These are phyloP conservation scores for Avena insularis DNA, from an alignment of 176 grass and related monocot genomes.

Conservation along the genomic window DNA sequence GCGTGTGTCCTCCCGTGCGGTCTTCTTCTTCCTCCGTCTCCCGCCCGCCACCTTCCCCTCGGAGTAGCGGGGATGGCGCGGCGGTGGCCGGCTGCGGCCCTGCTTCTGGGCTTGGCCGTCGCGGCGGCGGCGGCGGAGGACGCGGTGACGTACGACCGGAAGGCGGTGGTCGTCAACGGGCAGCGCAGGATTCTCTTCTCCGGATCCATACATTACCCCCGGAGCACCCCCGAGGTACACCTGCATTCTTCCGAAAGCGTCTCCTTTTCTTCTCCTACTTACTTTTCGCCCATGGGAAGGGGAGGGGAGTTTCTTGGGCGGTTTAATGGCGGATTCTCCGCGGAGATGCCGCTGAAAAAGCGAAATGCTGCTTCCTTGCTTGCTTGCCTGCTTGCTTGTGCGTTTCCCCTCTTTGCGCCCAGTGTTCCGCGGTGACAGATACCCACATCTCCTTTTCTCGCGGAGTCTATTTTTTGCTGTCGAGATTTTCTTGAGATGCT, in stretches of 20 bases:
- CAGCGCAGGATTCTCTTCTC: conserved; percentile 94
- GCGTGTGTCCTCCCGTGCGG: background rate
- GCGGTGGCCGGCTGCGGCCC: conserved; percentile 43
- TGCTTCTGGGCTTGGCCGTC: conserved; percentile 43
- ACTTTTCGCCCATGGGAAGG: background rate
- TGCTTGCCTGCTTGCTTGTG: background rate
- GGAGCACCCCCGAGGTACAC: conserved; percentile 90
- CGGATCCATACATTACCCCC: conserved; percentile 98
- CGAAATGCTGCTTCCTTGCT: background rate
- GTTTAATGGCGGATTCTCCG: conserved; percentile 38
- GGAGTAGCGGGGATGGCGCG: conserved; percentile 37
- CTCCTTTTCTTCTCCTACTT: background rate
- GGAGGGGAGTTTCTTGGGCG: conserved; percentile 20
- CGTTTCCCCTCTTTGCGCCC: background rate
- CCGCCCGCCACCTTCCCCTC: background rate
- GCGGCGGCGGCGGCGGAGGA: conserved; percentile 54
- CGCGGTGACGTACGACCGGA: conserved; percentile 89
- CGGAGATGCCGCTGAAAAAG: conserved; percentile 28
- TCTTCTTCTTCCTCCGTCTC: conserved; percentile 26
- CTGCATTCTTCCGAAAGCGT: conserved; percentile 36
- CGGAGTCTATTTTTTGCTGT: background rate
- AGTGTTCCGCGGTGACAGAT: background rate
- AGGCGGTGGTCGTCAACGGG: conserved; percentile 80
- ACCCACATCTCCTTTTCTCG: background rate
- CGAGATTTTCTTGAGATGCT: conserved; percentile 16